phyloP scores from a whole-genome alignment of 345 rosid genomes.

The Eucalyptus camaldulensis region DNA sequence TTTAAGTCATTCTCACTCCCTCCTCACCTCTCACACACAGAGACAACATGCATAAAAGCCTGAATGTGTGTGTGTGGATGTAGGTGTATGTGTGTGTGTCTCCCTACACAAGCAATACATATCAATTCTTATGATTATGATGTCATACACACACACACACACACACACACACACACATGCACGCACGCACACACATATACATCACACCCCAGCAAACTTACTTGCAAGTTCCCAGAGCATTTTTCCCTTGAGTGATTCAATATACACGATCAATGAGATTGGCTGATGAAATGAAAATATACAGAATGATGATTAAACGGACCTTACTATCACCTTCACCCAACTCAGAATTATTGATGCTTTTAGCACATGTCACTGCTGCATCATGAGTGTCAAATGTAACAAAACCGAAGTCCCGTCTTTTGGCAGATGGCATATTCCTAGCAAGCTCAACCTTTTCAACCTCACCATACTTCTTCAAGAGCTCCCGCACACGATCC shows the following conservation, averaged over 20 bases:
- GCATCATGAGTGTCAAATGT: conserved; percentile 90
- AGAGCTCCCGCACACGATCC: conserved; percentile 57
- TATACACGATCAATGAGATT: neutral
- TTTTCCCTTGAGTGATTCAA: neutral
- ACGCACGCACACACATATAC: neutral
- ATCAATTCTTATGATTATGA: neutral
- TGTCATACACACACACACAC: neutral
- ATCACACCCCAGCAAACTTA: neutral
- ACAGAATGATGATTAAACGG: neutral
- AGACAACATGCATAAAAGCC: neutral
- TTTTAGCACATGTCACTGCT: conserved; percentile 84
- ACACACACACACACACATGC: fast-evolving
- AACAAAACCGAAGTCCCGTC: conserved; percentile 97
- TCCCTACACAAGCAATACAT: neutral
- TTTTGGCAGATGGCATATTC: conserved; percentile 94
- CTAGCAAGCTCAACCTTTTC: conserved; percentile 96
- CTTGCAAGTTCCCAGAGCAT: neutral
- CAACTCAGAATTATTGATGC: conserved; percentile 81
- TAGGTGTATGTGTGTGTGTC: neutral
- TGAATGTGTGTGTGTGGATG: neutral
- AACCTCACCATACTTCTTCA: conserved; percentile 66
- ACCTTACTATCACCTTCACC: conserved; percentile 86
- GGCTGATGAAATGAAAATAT: neutral
- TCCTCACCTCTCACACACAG: neutral
- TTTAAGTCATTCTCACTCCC: neutral